phyloP scores from a whole-genome alignment of 495 filamentous ascomycete genomes.

The Pyrenula aspistea region DNA sequence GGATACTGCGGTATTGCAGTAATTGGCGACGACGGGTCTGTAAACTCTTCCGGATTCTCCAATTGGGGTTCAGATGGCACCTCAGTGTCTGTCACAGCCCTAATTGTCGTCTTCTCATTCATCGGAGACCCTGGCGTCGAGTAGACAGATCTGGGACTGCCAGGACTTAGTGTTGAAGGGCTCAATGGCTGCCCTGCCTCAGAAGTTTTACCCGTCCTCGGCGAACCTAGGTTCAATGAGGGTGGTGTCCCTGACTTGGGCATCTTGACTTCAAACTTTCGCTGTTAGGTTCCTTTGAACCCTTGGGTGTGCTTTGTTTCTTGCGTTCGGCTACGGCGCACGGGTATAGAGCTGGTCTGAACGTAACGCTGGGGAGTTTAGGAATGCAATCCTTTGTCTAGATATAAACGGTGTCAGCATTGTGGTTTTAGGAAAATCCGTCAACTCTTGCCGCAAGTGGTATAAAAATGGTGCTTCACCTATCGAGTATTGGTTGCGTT shows the following conservation, averaged over 20 bases:
- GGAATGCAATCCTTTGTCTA: no score
- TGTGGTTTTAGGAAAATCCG: no score
- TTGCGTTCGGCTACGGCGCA: background rate
- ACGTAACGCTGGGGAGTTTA: no score
- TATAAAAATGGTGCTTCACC: no score
- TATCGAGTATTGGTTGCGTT: no score
- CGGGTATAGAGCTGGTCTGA: no score
- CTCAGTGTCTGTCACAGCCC: background rate
- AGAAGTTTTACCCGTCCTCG: background rate
- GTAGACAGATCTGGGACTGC: background rate
- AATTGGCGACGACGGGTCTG: conserved; percentile 5
- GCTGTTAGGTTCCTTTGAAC: background rate
- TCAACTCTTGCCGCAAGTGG: no score
- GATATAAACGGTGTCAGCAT: no score
- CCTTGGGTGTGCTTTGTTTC: background rate
- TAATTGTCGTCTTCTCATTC: background rate
- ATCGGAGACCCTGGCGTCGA: background rate
- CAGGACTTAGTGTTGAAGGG: conserved; percentile 1
- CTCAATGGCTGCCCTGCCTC: background rate
- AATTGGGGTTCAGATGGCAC: background rate
- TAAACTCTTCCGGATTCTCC: background rate
- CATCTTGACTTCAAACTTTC: background rate
- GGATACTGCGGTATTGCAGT: conserved; percentile 44
- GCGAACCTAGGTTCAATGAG: background rate
- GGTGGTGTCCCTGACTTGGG: background rate